phyloP scores from a whole-genome alignment of 164 flowering plant species.

The Cinnamomum micranthum region DNA sequence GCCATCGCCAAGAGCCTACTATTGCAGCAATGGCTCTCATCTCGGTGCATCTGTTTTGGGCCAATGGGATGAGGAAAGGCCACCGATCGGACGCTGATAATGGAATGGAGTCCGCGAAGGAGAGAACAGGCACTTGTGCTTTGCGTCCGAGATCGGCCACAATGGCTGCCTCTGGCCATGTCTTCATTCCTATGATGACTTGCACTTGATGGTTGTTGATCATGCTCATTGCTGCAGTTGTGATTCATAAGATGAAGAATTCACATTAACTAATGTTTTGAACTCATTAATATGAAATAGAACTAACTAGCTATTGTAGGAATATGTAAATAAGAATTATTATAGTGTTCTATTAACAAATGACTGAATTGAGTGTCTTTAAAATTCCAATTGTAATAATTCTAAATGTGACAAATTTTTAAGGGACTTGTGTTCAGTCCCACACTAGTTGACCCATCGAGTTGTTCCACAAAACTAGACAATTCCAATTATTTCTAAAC shows the following conservation, averaged over 20 bases:
- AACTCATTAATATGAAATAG: not conserved
- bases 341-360: too few species aligned
- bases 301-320: too few species aligned
- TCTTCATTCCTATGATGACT: slow-evolving; percentile 34
- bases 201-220: slow-evolving; percentile 21
- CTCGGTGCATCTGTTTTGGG: slow-evolving; percentile 19
- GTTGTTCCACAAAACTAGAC: too few species aligned
- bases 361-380: too few species aligned
- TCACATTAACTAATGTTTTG: not conserved
- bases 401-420: not conserved
- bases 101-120: slow-evolving; percentile 27
- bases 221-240: slow-evolving; percentile 28
- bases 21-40: slow-evolving; percentile 34
- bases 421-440: too few species aligned
- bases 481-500: too few species aligned
- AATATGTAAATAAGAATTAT: not conserved
- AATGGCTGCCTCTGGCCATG: slow-evolving; percentile 23
- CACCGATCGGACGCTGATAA: slow-evolving; percentile 21
- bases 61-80: slow-evolving; percentile 37
- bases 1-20: slow-evolving; percentile 28
- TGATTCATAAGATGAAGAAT: not conserved
- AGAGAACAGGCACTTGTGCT: slow-evolving; percentile 35
- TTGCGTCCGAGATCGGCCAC: slow-evolving; percentile 22
- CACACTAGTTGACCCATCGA: too few species aligned
- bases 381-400: too few species aligned